A percentile compares a stretch with the other conserved stretches of the same genome.
Conservation (phyloP, 2,329 filamentous ascomycete genomes). For the Calonectria pseudoreteaudii region DNA sequence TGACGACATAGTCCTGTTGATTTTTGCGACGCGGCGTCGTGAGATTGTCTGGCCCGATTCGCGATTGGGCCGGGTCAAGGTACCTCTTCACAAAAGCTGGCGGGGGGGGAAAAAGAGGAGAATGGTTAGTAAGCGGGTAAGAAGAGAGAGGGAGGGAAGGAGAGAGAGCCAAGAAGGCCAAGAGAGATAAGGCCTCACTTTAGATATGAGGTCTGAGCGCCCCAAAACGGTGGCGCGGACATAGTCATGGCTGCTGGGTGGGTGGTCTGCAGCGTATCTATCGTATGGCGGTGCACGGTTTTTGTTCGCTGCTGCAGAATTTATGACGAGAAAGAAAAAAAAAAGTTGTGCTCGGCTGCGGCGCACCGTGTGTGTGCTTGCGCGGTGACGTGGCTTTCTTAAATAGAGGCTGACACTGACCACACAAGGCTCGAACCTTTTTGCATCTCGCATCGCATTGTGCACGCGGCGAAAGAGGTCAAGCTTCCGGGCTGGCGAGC, state of each 20-base stretch:
- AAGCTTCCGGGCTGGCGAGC: neutral
- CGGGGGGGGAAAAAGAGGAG: too few species aligned
- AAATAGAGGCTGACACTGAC: slow-evolving; percentile 1
- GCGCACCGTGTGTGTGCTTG: neutral
- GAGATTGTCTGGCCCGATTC: neutral
- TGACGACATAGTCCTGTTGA: slow-evolving; percentile 53
- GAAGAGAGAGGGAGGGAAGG: too few species aligned
- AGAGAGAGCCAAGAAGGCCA: too few species aligned
- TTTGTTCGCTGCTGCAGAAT: neutral
- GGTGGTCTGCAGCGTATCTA: neutral
- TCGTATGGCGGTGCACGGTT: too few species aligned
- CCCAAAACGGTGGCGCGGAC: slow-evolving; percentile 42
- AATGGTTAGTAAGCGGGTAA: neutral
- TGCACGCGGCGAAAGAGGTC: neutral
- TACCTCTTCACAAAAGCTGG: slow-evolving; percentile 48
- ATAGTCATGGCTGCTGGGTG: neutral
- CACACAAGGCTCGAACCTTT: neutral
- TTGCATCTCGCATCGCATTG: neutral
- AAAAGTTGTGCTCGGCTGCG: neutral
- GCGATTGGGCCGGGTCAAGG: neutral
- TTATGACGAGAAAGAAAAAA: neutral
- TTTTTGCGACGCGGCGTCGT: neutral
- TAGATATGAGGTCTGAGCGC: slow-evolving; percentile 46
- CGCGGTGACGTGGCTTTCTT: slow-evolving; percentile 8
- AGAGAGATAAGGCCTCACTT: slow-evolving; percentile 37